Conservation (phyloP, 352 stramenopile species). For the Globisporangium carolinianum region DNA sequence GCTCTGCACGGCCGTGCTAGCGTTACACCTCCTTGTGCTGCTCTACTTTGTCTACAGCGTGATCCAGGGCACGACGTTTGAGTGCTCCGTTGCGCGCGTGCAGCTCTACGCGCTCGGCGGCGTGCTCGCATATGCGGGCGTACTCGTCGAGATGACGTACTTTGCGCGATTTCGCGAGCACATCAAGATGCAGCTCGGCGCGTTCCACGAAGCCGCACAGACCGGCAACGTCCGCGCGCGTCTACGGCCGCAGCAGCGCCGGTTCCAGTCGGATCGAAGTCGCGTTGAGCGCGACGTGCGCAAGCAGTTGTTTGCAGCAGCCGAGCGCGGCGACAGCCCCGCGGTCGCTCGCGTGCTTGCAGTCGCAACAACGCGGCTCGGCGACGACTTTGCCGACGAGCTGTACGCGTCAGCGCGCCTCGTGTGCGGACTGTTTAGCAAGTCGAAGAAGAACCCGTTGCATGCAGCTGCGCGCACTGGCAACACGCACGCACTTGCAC, state of each 20-base stretch:
- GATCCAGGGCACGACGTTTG: constrained; percentile 58
- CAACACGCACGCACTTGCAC: constrained; percentile 50
- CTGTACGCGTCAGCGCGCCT: constrained; percentile 56
- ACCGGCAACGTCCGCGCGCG: constrained; percentile 68
- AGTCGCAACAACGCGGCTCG: constrained; percentile 23
- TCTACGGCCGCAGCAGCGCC: constrained; percentile 20
- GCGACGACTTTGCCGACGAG: constrained; percentile 45
- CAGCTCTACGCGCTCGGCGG: constrained; percentile 40
- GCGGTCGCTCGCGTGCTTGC: constrained; percentile 50
- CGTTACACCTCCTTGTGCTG: constrained; percentile 44
- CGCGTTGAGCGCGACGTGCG: constrained; percentile 47
- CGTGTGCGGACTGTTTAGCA: constrained; percentile 47
- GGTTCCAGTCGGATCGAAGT: constrained; percentile 37
- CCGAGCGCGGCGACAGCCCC: constrained; percentile 50
- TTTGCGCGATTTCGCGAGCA: constrained; percentile 84
- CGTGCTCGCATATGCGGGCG: constrained; percentile 39
- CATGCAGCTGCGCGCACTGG: constrained; percentile 68
- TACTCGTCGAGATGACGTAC: constrained; percentile 67
- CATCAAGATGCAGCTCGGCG: constrained; percentile 79
- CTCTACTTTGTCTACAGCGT: constrained; percentile 59
- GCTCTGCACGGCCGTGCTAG: constrained; percentile 44
- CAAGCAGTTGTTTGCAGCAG: constrained; percentile 67
- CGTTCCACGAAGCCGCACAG: constrained; percentile 77
- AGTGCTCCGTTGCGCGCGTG: constrained; percentile 28
- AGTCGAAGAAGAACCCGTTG: constrained; percentile 77